Evolutionary conservation across 345 rosid genomes (phyloP), one percentile per base, ranked within the genome.

Genomic region (Toxicodendron radicans): DNA sequence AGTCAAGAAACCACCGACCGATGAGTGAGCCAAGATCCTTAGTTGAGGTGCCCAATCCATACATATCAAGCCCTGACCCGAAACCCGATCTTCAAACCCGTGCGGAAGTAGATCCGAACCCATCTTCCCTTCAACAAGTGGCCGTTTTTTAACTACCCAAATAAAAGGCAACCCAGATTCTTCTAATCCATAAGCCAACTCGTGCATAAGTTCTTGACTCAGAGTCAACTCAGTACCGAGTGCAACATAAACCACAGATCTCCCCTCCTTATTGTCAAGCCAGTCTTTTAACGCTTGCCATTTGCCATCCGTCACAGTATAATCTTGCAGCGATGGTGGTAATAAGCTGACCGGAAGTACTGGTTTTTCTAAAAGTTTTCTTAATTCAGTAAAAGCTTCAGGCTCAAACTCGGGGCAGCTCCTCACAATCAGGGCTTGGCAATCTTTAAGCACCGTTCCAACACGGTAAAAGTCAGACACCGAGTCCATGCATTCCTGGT

Each of bases 1-100:
- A 4, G 81, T 81, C 75, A 81, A 57, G 77, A 81, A 78, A 17
- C 79, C 81, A 5, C 84, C 79, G 0, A 72, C 74, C 2, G 84
- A 75, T 13, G 27, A n/a, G 23, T 81, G 77, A 35, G 30, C 61
- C 48, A 78, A 52, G 70, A 81, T 75, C 8, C 58, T 58, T 1
- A 71, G 14, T 30, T 78, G 75, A 20, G 79, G 81, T 3, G 21
- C 84, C 81, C 76, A 81, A n/a, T 45, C 48, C 13, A 43, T 64
- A 68, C 71, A 75, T 8, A 78, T 58, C 13, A 78, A 4, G 10
- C 84, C 79, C 38, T 35, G 33, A 30, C 69, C 75, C 10, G 41
- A 20, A 12, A 74, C 68, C 16, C 66, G 70, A 1, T 61, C 53
- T 41, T 35, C 41, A 20, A 74, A 78, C 35, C 77, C 70, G 2